Evolutionary conservation across 305 asterid genomes (phyloP), one percentile per base, ranked within the genome.

Genomic region (Euphrasia arctica): DNA sequence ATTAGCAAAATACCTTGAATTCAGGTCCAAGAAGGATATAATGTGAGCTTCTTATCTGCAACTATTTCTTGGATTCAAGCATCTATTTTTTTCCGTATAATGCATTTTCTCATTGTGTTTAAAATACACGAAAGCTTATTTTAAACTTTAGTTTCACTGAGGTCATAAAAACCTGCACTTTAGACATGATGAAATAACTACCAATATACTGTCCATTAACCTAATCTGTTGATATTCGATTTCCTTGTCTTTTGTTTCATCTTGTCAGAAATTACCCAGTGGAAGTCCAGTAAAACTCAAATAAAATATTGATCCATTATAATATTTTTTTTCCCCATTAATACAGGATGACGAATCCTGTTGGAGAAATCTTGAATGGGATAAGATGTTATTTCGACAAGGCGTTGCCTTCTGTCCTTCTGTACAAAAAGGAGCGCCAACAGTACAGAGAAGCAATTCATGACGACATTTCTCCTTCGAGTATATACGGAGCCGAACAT

Each of bases 401-500:
- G 80, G 91, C 95, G 25, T 76, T 94, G 70, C 95, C 93, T 5
- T 74, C 73, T 58, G 74, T 83, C 71, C 96, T 94, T 68, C 79
- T 94, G 75, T 94, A 94, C 80, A 82, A 85, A 78, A 85, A 85
- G 72, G 97, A 94, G 79, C 88, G 93, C 64, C 93, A 85, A 54
- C 99, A 94, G 79, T 90, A 83, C 71, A 77, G 78, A 45, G 95
- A 90, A 28, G 79, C 83, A 65, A 65, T 88, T 61, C 63, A 80
- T 65, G 93, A 79, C 60, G 70, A 77, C 65, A 75, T 73, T 67
- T 78, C 95, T 65, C 93, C 99, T 29, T 88, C 97, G 57, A 86
- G 86, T 68, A 72, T 94, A 64, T 94, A 94, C 71, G 99, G 97
- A 58, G 97, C 96, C 41, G 97, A 94, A 77, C 99, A 94, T 85